phyloP scores from a whole-genome alignment of 73 alveolate species.

The Paramecium octaurelia region DNA sequence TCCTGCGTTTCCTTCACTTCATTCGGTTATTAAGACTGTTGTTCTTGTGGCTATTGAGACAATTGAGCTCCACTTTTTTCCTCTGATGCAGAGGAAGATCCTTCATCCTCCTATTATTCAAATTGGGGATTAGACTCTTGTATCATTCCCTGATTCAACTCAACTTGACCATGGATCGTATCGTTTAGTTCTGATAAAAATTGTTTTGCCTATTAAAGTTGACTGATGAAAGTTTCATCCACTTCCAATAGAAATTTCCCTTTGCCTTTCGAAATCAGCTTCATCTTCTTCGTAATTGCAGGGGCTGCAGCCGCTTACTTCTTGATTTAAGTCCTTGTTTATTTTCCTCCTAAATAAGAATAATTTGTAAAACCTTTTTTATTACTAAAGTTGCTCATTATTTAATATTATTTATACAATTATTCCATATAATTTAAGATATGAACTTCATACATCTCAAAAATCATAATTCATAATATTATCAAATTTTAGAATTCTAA shows the following conservation, averaged over 20 bases:
- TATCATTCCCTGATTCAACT: not conserved
- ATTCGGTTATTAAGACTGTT: not conserved
- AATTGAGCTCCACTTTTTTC: not conserved
- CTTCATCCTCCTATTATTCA: not conserved
- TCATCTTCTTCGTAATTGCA: not conserved
- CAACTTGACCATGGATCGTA: conserved; percentile 1
- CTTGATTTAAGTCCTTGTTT: not conserved
- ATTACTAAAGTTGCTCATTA: conserved; percentile 4
- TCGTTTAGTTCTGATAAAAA: not conserved
- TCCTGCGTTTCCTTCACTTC: conserved; percentile 29
- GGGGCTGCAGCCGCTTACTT: not conserved
- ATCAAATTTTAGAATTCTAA: not conserved
- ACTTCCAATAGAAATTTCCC: not conserved
- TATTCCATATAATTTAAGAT: conserved; percentile 13
- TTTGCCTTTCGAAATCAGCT: not conserved
- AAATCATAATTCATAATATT: not conserved
- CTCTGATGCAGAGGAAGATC: not conserved
- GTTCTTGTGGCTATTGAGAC: not conserved
- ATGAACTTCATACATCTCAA: not conserved
- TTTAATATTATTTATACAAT: not conserved
- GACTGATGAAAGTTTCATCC: not conserved
- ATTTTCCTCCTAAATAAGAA: not conserved
- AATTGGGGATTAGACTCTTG: not conserved
- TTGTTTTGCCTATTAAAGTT: not conserved
- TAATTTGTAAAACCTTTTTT: not conserved